Evolutionary conservation across 2,329 filamentous ascomycete species (phyloP), one percentile per base, ranked within the genome.

Genomic region (Fusarium musae): DNA sequence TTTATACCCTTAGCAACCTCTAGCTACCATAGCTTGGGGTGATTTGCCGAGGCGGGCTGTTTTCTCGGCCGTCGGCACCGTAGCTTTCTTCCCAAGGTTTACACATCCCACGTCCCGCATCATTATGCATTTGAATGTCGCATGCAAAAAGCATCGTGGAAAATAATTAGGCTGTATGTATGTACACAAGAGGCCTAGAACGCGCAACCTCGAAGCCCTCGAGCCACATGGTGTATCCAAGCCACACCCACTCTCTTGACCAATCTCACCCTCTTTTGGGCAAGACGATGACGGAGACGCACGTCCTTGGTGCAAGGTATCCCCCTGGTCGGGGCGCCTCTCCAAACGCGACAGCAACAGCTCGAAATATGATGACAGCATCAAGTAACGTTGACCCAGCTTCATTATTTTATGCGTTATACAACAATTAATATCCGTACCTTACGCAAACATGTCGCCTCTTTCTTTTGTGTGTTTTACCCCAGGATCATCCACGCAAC

Each of bases 331-430:
- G 17, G 53, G 39, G 40, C 34, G 39, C 46, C n/a, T 47, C 59
- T 59, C 44, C 53, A 66, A 50, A 60, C 39, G 36, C 44, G 17
- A 53, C 58, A 69, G 50, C 28, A 30, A 43, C 36, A 59, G 44
- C 43, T 53, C 21, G 28, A 63, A 54, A 69, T 53, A 53, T 46
- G 50, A 74, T 73, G 71, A 73, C 71, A 73, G 39, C 71, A 73
- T 73, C 40, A 37, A 23, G 32, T 10, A 52, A 52, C 49, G n/a
- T 52, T 40, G 15, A 9, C 6, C 54, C 59, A 16, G 15, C 56
- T 66, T 60, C 21, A 34, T 54, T 43, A 49, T 43, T 52, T 23
- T 59, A 21, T 46, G 40, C 47, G 19, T 42, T 50, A 46, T 52
- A 46, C 30, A 58, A 28, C 23, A 26, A 40, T 28, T 0, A 11